Evolutionary conservation across 2,329 filamentous ascomycete genomes (phyloP), one percentile per base, ranked within the genome.

Genomic region (Aspergillus versicolor): DNA sequence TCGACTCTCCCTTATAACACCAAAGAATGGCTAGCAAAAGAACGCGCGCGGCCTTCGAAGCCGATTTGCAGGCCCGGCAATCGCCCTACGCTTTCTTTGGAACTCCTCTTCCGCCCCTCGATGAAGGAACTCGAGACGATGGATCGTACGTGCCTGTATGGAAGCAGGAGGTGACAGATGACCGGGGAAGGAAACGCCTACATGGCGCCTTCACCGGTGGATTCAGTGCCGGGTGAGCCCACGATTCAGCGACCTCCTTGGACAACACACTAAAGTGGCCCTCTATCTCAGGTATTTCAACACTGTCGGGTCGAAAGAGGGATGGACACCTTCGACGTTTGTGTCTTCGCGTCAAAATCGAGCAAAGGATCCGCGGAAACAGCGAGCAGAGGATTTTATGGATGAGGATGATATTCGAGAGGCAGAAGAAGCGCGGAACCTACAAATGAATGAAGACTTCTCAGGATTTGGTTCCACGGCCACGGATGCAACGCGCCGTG

Each of bases 131-230:
- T 38, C 88, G 91, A 67, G 92, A 97, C 73, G 91, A 97, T 78
- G 93, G 92, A 60, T 91, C 90, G 41, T 97, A 92, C 71, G 85
- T 96, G 15, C 94, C 94, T 0, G 77, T 96, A n/a, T 97, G 94
- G 92, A 96, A 97, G 78, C 94, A 99, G 79, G 93, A 97, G 71
- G 92, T 96, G 72, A 90, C 89, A 58, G 94, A 99, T 75, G 94
- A 97, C 70, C 87, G 87, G 63, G 94, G 94, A 15, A 83, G 92
- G 65, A 93, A 95, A 75, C 86, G 94, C 53, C 82, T 99, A 3
- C 94, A 99, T 75, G 94, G 94, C 62, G 94, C 94, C 61, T 99
- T 99, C 70, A 97, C 92, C 1, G 94, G 94, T 65, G 94, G 94
- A 30, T 99, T 90, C 79, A 97, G 92, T 79, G 94, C 94, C 79